phyloP scores from a whole-genome alignment of 208 protist species.

The Leishmania tarentolae region DNA sequence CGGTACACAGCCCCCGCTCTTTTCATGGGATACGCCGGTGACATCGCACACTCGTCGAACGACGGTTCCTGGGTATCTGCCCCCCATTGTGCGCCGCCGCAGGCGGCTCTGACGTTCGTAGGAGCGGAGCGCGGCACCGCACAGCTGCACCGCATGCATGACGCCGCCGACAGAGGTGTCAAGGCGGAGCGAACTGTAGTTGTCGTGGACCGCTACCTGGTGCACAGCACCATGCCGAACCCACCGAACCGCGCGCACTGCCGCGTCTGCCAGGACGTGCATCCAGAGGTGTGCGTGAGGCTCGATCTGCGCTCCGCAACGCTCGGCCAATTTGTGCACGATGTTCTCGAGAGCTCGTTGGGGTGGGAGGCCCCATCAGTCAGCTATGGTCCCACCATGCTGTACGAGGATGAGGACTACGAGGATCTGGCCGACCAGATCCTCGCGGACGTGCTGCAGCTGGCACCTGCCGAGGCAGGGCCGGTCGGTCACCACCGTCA shows the following conservation, averaged over 20 bases:
- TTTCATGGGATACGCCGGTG: slow-evolving; percentile 8
- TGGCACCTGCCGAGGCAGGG: not conserved
- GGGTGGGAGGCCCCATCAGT: slow-evolving; percentile 53
- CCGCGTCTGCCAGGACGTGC: slow-evolving; percentile 55
- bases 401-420: slow-evolving; percentile 86
- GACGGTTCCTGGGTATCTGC: not conserved
- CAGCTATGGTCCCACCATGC: slow-evolving; percentile 35
- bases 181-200: not conserved
- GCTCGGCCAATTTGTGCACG: slow-evolving; percentile 46
- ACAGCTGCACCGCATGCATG: no score
- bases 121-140: not conserved
- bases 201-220: slow-evolving; percentile 49
- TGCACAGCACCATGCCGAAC: slow-evolving; percentile 60
- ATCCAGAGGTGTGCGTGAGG: slow-evolving; percentile 45
- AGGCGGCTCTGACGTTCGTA: not conserved
- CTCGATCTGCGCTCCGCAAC: slow-evolving; percentile 38
- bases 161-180: not conserved
- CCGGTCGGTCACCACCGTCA: not conserved
- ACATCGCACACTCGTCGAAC: not conserved
- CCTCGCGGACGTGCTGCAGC: slow-evolving; percentile 30
- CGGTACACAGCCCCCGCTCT: slow-evolving; percentile 4
- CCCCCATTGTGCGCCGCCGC: not conserved
- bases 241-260: slow-evolving; percentile 44
- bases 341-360: slow-evolving; percentile 37
- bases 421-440: slow-evolving; percentile 43